phyloP scores from a whole-genome alignment of 2,329 filamentous ascomycete species.

The Calonectria pseudoreteaudii region DNA sequence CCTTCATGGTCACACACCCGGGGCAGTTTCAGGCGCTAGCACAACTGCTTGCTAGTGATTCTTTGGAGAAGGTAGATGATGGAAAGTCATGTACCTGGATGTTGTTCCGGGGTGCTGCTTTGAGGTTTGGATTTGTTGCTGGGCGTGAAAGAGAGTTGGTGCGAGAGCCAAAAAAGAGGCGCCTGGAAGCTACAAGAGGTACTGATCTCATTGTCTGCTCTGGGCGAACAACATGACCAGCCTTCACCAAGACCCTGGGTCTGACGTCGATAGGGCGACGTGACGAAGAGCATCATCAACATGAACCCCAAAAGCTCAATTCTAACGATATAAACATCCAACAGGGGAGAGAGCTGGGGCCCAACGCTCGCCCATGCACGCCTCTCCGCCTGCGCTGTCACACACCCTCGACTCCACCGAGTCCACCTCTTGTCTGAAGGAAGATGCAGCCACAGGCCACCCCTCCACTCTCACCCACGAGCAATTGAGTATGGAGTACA shows the following conservation, averaged over 20 bases:
- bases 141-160: background rate
- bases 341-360: background rate
- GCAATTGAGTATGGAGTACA: background rate
- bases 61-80: background rate
- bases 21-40: background rate
- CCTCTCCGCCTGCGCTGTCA: background rate
- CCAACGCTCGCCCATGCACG: background rate
- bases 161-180: background rate
- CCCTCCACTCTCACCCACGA: conserved; percentile 6
- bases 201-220: background rate
- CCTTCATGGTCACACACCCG: conserved; percentile 2
- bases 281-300: background rate
- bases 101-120: background rate
- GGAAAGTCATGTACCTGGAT: background rate
- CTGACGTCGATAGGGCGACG: background rate
- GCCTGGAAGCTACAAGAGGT: background rate
- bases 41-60: background rate
- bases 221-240: background rate
- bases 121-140: background rate
- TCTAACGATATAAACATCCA: background rate
- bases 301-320: background rate
- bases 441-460: conserved; percentile 10
- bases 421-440: conserved; percentile 8
- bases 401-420: conserved; percentile 12
- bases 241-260: background rate